phyloP scores from a whole-genome alignment of 495 filamentous ascomycete genomes.

The Hypoxylon trugodes region DNA sequence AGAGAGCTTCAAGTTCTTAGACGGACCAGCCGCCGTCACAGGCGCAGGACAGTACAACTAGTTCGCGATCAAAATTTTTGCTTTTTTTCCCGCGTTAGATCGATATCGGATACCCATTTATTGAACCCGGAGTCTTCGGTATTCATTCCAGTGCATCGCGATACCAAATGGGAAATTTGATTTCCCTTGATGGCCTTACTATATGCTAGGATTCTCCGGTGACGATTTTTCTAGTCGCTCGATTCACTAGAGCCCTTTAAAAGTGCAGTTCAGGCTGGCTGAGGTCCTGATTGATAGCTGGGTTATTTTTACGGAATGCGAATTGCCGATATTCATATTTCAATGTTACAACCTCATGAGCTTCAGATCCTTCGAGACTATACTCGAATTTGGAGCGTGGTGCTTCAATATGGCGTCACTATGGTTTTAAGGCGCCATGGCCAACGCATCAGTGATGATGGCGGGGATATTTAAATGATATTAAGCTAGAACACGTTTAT shows the following conservation, averaged over 20 bases:
- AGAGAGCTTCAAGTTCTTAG: slow-evolving; percentile 73
- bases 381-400: background rate
- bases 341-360: background rate
- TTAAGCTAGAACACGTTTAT: slow-evolving; percentile 25
- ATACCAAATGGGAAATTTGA: background rate
- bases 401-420: background rate
- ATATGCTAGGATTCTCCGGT: too few species aligned
- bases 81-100: background rate
- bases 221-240: too few species aligned
- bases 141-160: background rate
- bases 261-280: background rate
- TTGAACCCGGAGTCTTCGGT: background rate
- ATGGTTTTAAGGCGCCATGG: background rate
- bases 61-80: too few species aligned
- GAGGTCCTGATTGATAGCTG: background rate
- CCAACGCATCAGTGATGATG: background rate
- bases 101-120: background rate
- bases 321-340: background rate
- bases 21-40: slow-evolving; percentile 46
- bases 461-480: background rate
- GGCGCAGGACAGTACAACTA: slow-evolving; percentile 30
- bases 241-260: too few species aligned
- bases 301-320: background rate
- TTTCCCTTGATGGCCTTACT: background rate
- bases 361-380: background rate